A percentile compares a stretch with the other conserved stretches of the same genome.
Conservation (phyloP, 371 early-diverging fungal species). For the Lichtheimia corymbifera region DNA sequence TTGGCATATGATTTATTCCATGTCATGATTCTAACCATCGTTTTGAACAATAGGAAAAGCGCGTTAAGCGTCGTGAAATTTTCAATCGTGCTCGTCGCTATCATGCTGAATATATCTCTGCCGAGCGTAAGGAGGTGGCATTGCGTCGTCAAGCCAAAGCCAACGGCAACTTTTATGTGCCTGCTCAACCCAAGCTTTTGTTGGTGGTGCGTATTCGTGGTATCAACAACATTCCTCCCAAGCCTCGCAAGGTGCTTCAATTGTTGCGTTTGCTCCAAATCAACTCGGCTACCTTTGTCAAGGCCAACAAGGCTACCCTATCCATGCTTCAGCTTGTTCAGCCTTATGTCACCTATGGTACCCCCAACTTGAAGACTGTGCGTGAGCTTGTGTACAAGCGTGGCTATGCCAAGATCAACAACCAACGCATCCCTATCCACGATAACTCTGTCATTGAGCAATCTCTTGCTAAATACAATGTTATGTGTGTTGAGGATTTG, state of each 20-base stretch:
- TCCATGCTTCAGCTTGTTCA: slow-evolving; percentile 98
- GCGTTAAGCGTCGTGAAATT: slow-evolving; percentile 88
- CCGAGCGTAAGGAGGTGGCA: slow-evolving; percentile 86
- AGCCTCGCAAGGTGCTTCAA: slow-evolving; percentile 99
- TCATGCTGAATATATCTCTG: slow-evolving; percentile 91
- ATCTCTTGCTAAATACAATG: slow-evolving; percentile 92
- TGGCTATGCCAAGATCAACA: slow-evolving; percentile 97
- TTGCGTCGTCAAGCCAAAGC: slow-evolving; percentile 92
- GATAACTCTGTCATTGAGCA: slow-evolving; percentile 97
- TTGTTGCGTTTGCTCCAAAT: slow-evolving; percentile 98
- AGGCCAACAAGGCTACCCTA: slow-evolving; percentile 97
- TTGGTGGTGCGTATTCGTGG: slow-evolving; percentile 97
- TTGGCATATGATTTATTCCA: background rate
- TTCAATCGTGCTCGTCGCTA: slow-evolving; percentile 98
- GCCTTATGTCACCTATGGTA: slow-evolving; percentile 97
- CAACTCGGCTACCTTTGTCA: slow-evolving; percentile 99
- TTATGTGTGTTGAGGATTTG: slow-evolving; percentile 98
- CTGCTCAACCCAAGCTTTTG: slow-evolving; percentile 96
- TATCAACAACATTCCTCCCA: slow-evolving; percentile 99
- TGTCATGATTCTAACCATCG: background rate
- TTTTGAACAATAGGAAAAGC: slow-evolving; percentile 66
- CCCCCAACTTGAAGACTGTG: slow-evolving; percentile 98
- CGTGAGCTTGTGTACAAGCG: slow-evolving; percentile 99
- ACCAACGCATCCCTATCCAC: slow-evolving; percentile 94
- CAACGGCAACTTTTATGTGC: slow-evolving; percentile 91